Evolutionary conservation across 164 flowering plant genomes (phyloP).

Genomic region (Santalum album): DNA sequence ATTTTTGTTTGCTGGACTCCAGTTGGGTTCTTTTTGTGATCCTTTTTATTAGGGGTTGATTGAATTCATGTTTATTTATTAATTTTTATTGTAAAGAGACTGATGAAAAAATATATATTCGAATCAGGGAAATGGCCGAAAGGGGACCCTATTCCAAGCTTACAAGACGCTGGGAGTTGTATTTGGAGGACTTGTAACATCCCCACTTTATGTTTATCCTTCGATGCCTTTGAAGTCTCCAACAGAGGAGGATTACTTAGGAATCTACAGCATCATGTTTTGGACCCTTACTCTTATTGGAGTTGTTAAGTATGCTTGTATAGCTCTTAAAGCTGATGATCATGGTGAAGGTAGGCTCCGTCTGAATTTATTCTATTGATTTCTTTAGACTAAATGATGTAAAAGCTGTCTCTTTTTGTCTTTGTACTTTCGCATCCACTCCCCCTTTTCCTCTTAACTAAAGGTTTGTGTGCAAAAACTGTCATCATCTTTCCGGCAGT

Average conservation of each 20-base stretch:
- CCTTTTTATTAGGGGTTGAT: background rate
- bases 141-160: slow-evolving; percentile 41
- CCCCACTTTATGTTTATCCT: slow-evolving; percentile 80
- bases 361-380: background rate
- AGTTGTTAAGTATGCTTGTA: slow-evolving; percentile 54
- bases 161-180: slow-evolving; percentile 78
- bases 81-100: background rate
- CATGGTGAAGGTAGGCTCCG: slow-evolving; percentile 70
- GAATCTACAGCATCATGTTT: slow-evolving; percentile 68
- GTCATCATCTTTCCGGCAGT: too few species aligned
- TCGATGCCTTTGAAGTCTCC: slow-evolving; percentile 73
- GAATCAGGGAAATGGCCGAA: slow-evolving; percentile 17
- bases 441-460: too few species aligned
- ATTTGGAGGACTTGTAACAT: slow-evolving; percentile 79
- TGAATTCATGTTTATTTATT: background rate
- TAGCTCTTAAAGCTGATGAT: slow-evolving; percentile 78
- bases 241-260: slow-evolving; percentile 59
- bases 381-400: too few species aligned
- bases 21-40: background rate
- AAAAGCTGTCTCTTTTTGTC: too few species aligned
- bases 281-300: slow-evolving; percentile 84
- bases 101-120: background rate
- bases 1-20: too few species aligned
- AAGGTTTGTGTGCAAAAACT: too few species aligned
- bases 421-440: too few species aligned